phyloP scores from a whole-genome alignment of 305 asterid genomes.

The Andrographis paniculata region DNA sequence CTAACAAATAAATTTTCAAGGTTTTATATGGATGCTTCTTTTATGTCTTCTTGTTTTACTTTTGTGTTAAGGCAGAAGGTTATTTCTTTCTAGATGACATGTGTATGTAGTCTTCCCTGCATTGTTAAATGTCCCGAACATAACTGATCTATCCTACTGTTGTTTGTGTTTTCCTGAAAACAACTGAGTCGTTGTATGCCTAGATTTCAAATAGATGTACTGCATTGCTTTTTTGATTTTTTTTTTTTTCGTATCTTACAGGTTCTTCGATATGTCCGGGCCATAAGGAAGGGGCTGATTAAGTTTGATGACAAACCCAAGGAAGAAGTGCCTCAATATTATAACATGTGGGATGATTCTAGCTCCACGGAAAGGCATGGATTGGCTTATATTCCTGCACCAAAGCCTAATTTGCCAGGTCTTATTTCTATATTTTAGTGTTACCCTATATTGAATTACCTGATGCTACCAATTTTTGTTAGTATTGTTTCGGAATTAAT shows the following conservation, averaged over 20 bases:
- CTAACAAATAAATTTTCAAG: no score
- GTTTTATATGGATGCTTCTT: no score
- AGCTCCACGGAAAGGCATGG: conserved; percentile 68
- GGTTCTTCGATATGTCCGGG: conserved; percentile 73
- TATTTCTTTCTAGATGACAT: conserved; percentile 5
- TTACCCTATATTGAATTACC: neutral
- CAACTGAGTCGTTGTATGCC: neutral
- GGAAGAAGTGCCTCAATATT: conserved; percentile 57
- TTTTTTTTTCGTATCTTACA: conserved; percentile 20
- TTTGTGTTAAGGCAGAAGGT: conserved; percentile 4
- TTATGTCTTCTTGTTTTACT: no score
- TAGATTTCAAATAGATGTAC: neutral
- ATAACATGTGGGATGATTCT: conserved; percentile 82
- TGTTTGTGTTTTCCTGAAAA: conserved; percentile 1
- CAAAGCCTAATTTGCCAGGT: conserved; percentile 90
- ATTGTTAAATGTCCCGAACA: neutral
- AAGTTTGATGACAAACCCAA: conserved; percentile 72
- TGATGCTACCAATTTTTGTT: no score
- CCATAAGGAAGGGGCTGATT: conserved; percentile 68
- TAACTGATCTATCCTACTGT: neutral
- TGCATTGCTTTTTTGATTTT: neutral
- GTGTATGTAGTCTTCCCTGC: conserved; percentile 8
- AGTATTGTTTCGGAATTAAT: neutral
- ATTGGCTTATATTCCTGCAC: conserved; percentile 86
- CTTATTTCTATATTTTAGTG: conserved; percentile 4